These are phyloP conservation scores for Auriculariales sp. DNA, from an alignment of 768 basidiomycete genomes.

Conservation along the genomic window DNA sequence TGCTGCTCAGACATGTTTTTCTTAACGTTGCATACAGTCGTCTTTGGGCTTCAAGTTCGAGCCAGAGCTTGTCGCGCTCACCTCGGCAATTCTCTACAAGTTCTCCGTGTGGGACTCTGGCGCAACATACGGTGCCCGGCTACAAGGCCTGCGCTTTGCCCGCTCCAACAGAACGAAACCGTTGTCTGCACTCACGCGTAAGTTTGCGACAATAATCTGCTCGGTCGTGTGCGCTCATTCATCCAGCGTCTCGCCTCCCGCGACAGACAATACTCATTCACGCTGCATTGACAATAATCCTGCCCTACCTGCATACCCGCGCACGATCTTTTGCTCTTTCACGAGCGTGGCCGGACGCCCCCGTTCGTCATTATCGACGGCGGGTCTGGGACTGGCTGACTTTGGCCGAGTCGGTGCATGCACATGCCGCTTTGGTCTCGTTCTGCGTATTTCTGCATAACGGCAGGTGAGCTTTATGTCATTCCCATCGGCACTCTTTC, in stretches of 20 bases:
- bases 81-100: constrained; percentile 63
- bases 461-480: constrained; percentile 48
- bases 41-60: constrained; percentile 27
- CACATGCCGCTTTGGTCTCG: constrained; percentile 49
- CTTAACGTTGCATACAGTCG: not conserved
- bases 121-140: constrained; percentile 68
- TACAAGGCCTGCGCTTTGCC: constrained; percentile 62
- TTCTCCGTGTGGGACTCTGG: constrained; percentile 71
- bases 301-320: constrained; percentile 69
- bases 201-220: constrained; percentile 10
- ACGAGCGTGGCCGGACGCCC: constrained; percentile 81
- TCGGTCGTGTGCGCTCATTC: constrained; percentile 1
- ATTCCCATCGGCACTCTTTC: not conserved
- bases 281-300: constrained; percentile 51
- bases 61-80: constrained; percentile 57
- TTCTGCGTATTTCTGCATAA: constrained; percentile 77
- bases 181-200: constrained; percentile 21
- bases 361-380: constrained; percentile 59
- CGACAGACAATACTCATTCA: constrained; percentile 48
- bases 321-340: constrained; percentile 65
- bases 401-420: constrained; percentile 51
- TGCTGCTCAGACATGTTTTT: constrained; percentile 8
- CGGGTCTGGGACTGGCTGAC: constrained; percentile 59
- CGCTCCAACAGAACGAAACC: constrained; percentile 6
- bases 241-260: constrained; percentile 50